phyloP scores from a whole-genome alignment of 495 filamentous ascomycete species.

The Penicillium cosmopolitanum region DNA sequence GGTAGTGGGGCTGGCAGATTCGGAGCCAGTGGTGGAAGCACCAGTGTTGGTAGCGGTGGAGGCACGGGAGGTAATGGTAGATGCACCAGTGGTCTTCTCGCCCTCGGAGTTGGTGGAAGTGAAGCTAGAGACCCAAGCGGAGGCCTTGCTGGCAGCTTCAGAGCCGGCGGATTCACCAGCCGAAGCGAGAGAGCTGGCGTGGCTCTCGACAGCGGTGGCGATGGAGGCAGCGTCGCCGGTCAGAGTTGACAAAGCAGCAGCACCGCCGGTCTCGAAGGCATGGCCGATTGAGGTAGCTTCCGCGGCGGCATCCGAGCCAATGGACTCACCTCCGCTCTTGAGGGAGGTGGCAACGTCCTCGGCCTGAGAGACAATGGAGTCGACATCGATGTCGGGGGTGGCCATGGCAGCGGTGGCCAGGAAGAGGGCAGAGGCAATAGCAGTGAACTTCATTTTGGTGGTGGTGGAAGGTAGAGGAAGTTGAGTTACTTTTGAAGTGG shows the following conservation, averaged over 20 bases:
- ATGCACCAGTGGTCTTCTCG: constrained; percentile 21
- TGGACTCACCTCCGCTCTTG: constrained; percentile 10
- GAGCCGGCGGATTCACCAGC: constrained; percentile 23
- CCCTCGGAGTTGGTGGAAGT: constrained; percentile 27
- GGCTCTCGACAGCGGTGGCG: constrained; percentile 15
- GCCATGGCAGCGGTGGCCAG: constrained; percentile 29
- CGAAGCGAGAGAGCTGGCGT: constrained; percentile 23
- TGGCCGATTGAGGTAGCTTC: constrained; percentile 18
- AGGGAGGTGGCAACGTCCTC: constrained; percentile 10
- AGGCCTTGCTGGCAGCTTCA: constrained; percentile 17
- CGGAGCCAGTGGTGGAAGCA: constrained; percentile 15
- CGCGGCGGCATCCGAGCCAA: constrained; percentile 12
- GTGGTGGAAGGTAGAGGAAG: neutral
- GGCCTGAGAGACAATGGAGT: constrained; percentile 22
- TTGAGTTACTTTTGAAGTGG: neutral
- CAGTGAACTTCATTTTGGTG: constrained; percentile 33
- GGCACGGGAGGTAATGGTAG: constrained; percentile 21
- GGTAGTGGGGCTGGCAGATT: constrained; percentile 13
- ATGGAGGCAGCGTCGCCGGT: constrained; percentile 17
- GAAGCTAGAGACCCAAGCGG: constrained; percentile 19
- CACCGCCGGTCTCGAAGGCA: constrained; percentile 19
- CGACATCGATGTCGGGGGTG: constrained; percentile 18
- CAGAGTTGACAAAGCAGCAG: constrained; percentile 2
- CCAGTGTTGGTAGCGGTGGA: constrained; percentile 16
- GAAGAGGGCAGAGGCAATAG: constrained; percentile 30